Evolutionary conservation across 2,329 filamentous ascomycete genomes (phyloP), one percentile per base, ranked within the genome.

Genomic region (Botrytis hyacinthi): DNA sequence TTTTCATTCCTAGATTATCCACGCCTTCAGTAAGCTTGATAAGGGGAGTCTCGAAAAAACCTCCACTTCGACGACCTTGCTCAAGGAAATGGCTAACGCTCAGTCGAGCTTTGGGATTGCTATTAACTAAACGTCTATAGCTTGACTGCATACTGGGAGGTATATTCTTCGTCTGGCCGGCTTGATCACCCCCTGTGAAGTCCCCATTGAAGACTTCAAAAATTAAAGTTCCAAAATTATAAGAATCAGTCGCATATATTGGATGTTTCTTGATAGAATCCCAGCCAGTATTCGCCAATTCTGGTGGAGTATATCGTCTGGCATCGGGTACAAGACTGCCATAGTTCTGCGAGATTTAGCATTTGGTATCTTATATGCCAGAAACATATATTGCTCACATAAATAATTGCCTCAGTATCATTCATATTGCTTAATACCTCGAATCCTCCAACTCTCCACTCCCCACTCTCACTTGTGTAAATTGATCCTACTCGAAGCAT

Each of bases 381-480:
- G 10, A 18, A 29, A 26, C 16, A n/a, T 16, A 42, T 32, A 35
- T 29, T 59, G 71, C 77, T 48, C 75, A 93, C 91, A 81, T 97
- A 98, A 80, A 99, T 95, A 66, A 97, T 87, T 16, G 95, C 94
- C 78, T 98, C 94, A 75, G 98, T 95, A 73, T 98, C 96, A 80
- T 98, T 98, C 84, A 98, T 91, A 54, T 92, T 98, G 83, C 95
- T 98, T 74, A 98, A 83, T 8, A 97, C 88, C 77, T 99, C 96
- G 78, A 99, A 97, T 0, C 96, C 96, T 32, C 92, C 95, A 2
- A 99, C 85, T 80, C 97, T 98, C 96, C 96, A 99, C 83, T 99
- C 96, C 73, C 96, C 96, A 80, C 96, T 98, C 81, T 98, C 95
- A 75, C 94, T 94, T 6, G 93, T 96, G 82, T 95, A 99, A 76